Evolutionary conservation across 805 yeast genomes (phyloP), one percentile per base, ranked within the genome.

Genomic region (Metschnikowia peoriensis): DNA sequence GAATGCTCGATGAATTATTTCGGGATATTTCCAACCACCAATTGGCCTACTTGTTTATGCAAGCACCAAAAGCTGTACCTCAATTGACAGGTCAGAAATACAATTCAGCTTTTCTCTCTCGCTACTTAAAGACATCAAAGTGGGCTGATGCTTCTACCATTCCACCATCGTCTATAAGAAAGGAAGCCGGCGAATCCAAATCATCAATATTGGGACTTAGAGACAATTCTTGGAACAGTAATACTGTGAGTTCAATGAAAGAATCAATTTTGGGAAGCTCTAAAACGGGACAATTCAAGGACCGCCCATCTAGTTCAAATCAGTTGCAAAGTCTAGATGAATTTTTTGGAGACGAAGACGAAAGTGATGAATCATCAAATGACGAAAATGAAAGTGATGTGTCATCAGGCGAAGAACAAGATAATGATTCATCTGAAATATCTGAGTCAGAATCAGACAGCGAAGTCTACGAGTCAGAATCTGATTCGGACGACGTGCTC

Each of bases 281-380:
- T 7, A 9, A n/a, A 22, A 34, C 28, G 28, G 16, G 7, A 11
- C 44, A 17, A 22, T 16, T 38, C 7, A 12, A 22, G 7, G 44
- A 16, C 12, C 39, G 38, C 12, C 15, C 32, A 22, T 12, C 45
- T 12, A 39, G 38, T 28, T 16, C 76, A 73, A 49, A 83, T 61
- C 79, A 81, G 53, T 67, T 88, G 38, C 96, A 89, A 66, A 87
- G 92, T 52, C 70, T 92, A 52, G 97, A 92, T 63, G 98, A 92
- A 55, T 92, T 92, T 66, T 84, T 92, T 59, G 86, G 79, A 12
- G 69, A 75, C 16, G 58, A 61, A 8, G 62, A 58, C 1, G 59
- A 48, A 72, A 50, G 49, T 11, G 60, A 15, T 61, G 60, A 58
- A 11, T 9, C 32, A 9, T 44, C 44, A 28, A 15, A 9, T 5